Evolutionary conservation across 129 eudicot species (phyloP).

Genomic region (Artemisia argyi): DNA sequence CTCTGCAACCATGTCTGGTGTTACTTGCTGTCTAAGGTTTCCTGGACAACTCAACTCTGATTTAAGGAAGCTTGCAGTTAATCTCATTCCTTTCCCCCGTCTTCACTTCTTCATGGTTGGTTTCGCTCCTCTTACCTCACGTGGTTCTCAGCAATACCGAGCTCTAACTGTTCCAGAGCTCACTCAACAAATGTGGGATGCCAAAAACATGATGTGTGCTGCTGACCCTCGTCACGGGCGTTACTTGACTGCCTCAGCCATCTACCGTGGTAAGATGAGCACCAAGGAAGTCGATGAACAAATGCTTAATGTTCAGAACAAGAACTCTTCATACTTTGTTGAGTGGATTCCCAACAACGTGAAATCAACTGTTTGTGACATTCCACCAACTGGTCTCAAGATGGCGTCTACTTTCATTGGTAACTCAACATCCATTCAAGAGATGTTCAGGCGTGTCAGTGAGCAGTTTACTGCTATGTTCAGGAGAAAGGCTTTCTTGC

Average conservation of each 20-base stretch:
- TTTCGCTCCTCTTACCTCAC: slow-evolving; percentile 59
- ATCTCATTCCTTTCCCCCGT: slow-evolving; percentile 58
- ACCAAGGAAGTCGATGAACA: slow-evolving; percentile 64
- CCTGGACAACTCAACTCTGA: slow-evolving; percentile 46
- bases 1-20: slow-evolving; percentile 55
- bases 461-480: slow-evolving; percentile 69
- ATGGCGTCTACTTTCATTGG: slow-evolving; percentile 66
- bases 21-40: too few relatives aligned
- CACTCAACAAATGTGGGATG: slow-evolving; percentile 71
- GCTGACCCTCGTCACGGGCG: slow-evolving; percentile 63
- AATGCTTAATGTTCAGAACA: slow-evolving; percentile 60
- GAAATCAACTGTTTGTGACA: slow-evolving; percentile 61
- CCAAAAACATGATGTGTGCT: slow-evolving; percentile 63
- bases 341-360: slow-evolving; percentile 68
- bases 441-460: slow-evolving; percentile 60
- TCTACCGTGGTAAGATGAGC: slow-evolving; percentile 67
- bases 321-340: slow-evolving; percentile 61
- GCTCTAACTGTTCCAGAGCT: slow-evolving; percentile 54
- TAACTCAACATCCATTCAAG: slow-evolving; percentile 57
- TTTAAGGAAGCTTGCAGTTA: slow-evolving; percentile 55
- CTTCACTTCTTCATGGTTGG: slow-evolving; percentile 72
- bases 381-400: slow-evolving; percentile 54
- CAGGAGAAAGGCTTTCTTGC: slow-evolving; percentile 69
- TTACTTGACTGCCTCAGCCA: slow-evolving; percentile 57
- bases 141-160: slow-evolving; percentile 65